Percentiles rank a stretch among this genome's conserved stretches.
These are phyloP conservation scores for Solanum arcanum DNA, from an alignment of 257 asterid species.

Conservation along the genomic window DNA sequence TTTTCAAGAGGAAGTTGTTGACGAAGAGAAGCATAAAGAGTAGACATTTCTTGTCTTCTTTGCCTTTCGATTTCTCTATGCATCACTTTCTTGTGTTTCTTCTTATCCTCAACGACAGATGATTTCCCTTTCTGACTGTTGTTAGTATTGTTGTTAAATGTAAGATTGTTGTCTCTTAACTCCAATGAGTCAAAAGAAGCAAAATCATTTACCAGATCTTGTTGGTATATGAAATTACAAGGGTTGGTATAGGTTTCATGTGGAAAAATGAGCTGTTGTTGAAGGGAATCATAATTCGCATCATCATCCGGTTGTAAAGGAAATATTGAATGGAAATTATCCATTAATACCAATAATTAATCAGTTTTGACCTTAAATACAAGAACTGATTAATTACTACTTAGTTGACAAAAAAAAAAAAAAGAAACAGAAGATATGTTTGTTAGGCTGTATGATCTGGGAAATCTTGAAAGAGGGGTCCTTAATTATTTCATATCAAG, in stretches of 20 bases:
- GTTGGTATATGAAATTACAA: not conserved
- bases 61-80: constrained; percentile 45
- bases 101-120: not conserved
- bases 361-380: not conserved
- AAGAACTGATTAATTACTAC: not conserved
- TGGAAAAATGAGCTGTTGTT: not conserved
- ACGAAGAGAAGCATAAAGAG: constrained; percentile 35
- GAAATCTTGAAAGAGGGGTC: not conserved
- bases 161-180: not conserved
- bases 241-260: not conserved
- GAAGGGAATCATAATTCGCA: not conserved
- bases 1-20: constrained; percentile 41
- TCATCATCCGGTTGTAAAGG: not conserved
- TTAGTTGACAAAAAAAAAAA: not conserved
- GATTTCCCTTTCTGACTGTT: not conserved
- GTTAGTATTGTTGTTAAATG: not conserved
- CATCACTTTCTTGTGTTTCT: constrained; percentile 11
- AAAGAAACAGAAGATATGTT: not conserved
- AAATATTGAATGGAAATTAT: not conserved
- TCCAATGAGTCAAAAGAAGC: not conserved
- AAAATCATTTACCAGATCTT: not conserved
- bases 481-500: not conserved
- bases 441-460: constrained; percentile 1
- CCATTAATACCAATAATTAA: not conserved
- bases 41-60: constrained; percentile 51